A percentile compares a stretch with the other conserved stretches of the same genome.
Evolutionary conservation across 495 filamentous ascomycete genomes (phyloP).

Genomic region (Podospora conica): DNA sequence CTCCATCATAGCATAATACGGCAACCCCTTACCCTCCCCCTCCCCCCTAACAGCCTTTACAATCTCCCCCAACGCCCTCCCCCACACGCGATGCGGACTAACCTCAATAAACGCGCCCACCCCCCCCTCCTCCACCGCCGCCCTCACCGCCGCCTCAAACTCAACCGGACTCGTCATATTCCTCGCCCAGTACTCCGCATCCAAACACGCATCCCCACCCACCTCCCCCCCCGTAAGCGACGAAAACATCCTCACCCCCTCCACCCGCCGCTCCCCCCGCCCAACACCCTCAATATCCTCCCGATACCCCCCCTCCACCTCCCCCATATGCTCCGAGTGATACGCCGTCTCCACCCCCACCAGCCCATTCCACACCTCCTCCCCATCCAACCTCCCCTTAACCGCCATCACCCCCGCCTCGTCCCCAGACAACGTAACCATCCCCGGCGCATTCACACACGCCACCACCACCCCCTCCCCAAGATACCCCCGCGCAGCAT

Average conservation of each 20-base stretch:
- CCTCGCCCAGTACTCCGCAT: constrained; percentile 14
- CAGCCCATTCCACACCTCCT: constrained; percentile 28
- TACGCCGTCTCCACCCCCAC: constrained; percentile 37
- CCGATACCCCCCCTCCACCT: constrained; percentile 33
- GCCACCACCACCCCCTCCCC: constrained; percentile 28
- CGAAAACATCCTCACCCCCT: constrained; percentile 22
- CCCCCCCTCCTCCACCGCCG: constrained; percentile 13
- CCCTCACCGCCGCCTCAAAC: constrained; percentile 27
- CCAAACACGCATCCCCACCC: not conserved
- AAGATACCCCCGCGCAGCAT: not conserved
- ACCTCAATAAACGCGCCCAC: constrained; percentile 21
- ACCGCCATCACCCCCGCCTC: constrained; percentile 29
- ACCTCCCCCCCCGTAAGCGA: constrained; percentile 1
- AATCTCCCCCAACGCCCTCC: constrained; percentile 47
- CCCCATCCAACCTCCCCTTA: constrained; percentile 13
- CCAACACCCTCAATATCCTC: constrained; percentile 14
- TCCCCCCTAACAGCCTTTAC: constrained; percentile 19
- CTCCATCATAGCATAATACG: constrained; percentile 24
- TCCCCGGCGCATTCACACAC: constrained; percentile 44
- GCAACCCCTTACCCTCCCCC: constrained; percentile 5
- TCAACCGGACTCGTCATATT: constrained; percentile 5
- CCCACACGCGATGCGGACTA: constrained; percentile 36
- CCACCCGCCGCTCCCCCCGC: not conserved
- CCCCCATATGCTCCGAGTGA: constrained; percentile 40
- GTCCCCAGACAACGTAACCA: constrained; percentile 42